A percentile compares a stretch with the other conserved stretches of the same genome.
These are phyloP conservation scores for Saitozyma podzolica DNA, from an alignment of 768 basidiomycete genomes.

Conservation along the genomic window DNA sequence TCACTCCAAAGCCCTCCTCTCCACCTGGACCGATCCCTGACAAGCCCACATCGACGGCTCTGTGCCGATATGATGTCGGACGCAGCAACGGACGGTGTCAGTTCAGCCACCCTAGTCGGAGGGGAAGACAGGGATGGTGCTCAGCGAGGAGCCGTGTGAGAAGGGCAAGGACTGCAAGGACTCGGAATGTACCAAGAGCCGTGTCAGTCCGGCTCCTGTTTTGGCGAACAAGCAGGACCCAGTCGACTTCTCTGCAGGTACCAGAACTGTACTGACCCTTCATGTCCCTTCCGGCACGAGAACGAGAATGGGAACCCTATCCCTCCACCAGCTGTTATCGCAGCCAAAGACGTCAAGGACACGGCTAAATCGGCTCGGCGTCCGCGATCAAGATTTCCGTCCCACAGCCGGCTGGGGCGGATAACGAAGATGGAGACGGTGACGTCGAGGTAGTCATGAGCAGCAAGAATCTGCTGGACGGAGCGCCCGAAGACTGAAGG, in stretches of 20 bases:
- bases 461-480: conserved; percentile 39
- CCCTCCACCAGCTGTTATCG: conserved; percentile 49
- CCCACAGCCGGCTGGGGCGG: conserved; percentile 21
- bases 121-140: conserved; percentile 85
- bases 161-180: conserved; percentile 86
- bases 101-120: conserved; percentile 92
- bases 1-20: conserved; percentile 30
- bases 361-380: conserved; percentile 3
- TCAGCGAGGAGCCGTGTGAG: conserved; percentile 91
- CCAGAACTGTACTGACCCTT: conserved; percentile 51
- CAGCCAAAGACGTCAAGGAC: conserved; percentile 22
- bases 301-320: conserved; percentile 49
- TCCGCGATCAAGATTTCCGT: conserved; percentile 5
- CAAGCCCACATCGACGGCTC: conserved; percentile 51
- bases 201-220: conserved; percentile 78
- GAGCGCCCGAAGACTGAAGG: conserved; percentile 33
- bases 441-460: conserved; percentile 46
- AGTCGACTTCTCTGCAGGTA: conserved; percentile 50
- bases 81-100: conserved; percentile 87
- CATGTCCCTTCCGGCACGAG: conserved; percentile 52
- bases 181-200: conserved; percentile 86
- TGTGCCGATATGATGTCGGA: conserved; percentile 90
- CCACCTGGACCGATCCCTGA: conserved; percentile 43
- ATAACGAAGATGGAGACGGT: conserved; percentile 35
- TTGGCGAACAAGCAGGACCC: conserved; percentile 41